A percentile compares a stretch with the other conserved stretches of the same genome.
Evolutionary conservation across 1,284 basidiomycete species (phyloP).

Genomic region (Microbotryomycetes sp.): DNA sequence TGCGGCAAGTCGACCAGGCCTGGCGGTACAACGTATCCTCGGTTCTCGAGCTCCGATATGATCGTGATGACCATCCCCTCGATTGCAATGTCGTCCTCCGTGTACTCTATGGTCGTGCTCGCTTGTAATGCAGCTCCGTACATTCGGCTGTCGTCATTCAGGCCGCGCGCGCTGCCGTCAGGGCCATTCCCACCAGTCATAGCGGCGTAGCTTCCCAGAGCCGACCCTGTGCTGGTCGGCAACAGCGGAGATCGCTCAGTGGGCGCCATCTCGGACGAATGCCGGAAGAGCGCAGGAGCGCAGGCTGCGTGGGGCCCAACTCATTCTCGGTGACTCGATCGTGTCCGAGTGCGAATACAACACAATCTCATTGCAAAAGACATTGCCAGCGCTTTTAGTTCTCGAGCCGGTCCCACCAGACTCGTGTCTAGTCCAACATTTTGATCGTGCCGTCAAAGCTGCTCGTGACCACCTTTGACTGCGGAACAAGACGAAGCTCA

Average conservation of each 20-base stretch:
- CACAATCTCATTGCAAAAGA: too few species aligned
- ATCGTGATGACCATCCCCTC: slow-evolving; percentile 30
- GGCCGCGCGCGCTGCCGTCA: too few species aligned
- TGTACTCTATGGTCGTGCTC: neutral
- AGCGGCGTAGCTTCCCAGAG: slow-evolving; percentile 5
- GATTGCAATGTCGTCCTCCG: slow-evolving; percentile 32
- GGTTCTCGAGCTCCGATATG: slow-evolving; percentile 14
- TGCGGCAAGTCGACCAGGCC: slow-evolving; percentile 18
- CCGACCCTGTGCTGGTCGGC: neutral
- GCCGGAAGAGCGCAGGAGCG: too few species aligned
- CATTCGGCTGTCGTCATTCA: too few species aligned
- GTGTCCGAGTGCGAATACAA: too few species aligned
- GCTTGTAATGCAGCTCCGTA: neutral
- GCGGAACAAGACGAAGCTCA: neutral
- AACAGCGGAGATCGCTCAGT: neutral
- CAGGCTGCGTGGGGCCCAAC: too few species aligned
- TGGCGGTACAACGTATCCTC: slow-evolving; percentile 27
- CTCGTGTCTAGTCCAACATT: slow-evolving; percentile 21
- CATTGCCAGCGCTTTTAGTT: too few species aligned
- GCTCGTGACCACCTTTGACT: neutral
- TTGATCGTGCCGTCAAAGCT: slow-evolving; percentile 28
- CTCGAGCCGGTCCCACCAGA: too few species aligned
- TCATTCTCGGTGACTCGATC: too few species aligned
- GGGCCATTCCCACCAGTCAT: too few species aligned
- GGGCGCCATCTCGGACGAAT: neutral